Percentiles rank a stretch among this genome's conserved stretches.
These are phyloP conservation scores for Alternaria brassicicola DNA, from an alignment of 2,329 filamentous ascomycete species.

Conservation along the genomic window DNA sequence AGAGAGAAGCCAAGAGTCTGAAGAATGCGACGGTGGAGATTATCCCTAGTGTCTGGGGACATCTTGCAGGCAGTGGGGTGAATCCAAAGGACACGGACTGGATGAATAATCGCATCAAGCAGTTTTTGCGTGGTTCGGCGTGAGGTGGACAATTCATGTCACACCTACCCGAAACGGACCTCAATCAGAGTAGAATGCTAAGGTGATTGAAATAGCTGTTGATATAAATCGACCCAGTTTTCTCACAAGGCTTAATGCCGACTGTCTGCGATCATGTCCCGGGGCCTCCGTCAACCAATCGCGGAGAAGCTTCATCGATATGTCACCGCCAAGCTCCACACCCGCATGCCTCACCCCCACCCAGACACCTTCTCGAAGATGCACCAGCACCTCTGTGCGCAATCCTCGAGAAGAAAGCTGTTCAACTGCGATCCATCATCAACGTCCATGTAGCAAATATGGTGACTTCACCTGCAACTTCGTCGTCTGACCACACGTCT, in stretches of 20 bases:
- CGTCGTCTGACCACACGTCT: constrained; percentile 20
- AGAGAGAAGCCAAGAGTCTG: constrained; percentile 46
- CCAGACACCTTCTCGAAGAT: not conserved
- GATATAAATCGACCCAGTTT: not conserved
- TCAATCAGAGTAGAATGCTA: not conserved
- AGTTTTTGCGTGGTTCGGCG: constrained; percentile 8
- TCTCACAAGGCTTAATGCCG: not conserved
- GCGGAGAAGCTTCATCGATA: constrained; percentile 47
- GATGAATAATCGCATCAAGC: constrained; percentile 26
- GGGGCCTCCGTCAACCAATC: constrained; percentile 26
- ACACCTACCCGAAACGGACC: not conserved
- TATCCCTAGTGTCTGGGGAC: constrained; percentile 51
- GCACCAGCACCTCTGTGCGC: not conserved
- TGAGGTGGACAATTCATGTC: not conserved
- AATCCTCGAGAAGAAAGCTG: not conserved
- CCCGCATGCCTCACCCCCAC: constrained; percentile 18
- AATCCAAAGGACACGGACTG: constrained; percentile 40
- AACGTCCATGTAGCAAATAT: not conserved
- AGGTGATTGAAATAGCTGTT: not conserved
- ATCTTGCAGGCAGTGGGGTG: constrained; percentile 49
- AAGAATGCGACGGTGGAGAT: constrained; percentile 38
- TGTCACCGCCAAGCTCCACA: constrained; percentile 33
- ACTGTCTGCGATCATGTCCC: not conserved
- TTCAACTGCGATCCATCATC: not conserved
- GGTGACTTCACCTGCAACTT: constrained; percentile 4